phyloP scores from a whole-genome alignment of 352 stramenopile species.

The Saprolegnia parasitica region DNA sequence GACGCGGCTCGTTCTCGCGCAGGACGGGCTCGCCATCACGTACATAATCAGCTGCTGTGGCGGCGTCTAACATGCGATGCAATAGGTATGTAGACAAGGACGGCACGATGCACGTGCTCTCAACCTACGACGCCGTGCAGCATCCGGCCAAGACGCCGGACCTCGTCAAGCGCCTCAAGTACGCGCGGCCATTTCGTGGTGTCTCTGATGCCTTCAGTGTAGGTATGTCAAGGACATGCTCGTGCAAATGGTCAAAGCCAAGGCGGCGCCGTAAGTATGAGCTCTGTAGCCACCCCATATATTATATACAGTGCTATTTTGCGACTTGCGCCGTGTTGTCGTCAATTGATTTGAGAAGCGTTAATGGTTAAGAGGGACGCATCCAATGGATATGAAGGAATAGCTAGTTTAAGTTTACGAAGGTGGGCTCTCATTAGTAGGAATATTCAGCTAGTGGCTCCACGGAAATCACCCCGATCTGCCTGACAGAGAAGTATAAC shows the following conservation, averaged over 20 bases:
- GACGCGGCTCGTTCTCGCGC: slow-evolving; percentile 93
- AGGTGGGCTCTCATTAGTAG: too few species aligned
- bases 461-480: too few species aligned
- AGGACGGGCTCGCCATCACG: slow-evolving; percentile 87
- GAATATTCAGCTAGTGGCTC: too few species aligned
- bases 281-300: too few species aligned
- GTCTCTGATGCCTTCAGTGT: too few species aligned
- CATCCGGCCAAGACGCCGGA: slow-evolving; percentile 47
- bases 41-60: slow-evolving; percentile 32
- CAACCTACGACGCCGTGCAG: slow-evolving; percentile 50
- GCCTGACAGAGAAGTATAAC: too few species aligned
- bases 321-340: too few species aligned
- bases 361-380: too few species aligned
- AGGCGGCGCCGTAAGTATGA: background rate
- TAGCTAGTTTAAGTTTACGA: too few species aligned
- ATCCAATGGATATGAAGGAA: too few species aligned
- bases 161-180: slow-evolving; percentile 62
- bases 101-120: slow-evolving; percentile 48
- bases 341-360: too few species aligned
- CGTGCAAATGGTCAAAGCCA: slow-evolving; percentile 77
- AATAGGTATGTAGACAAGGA: slow-evolving; percentile 68
- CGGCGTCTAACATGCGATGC: background rate
- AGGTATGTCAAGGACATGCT: slow-evolving; percentile 97
- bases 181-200: slow-evolving; percentile 39
- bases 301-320: too few species aligned